These are phyloP conservation scores for Aurifilum marmelostoma DNA, from an alignment of 2,329 filamentous ascomycete genomes.

Conservation along the genomic window DNA sequence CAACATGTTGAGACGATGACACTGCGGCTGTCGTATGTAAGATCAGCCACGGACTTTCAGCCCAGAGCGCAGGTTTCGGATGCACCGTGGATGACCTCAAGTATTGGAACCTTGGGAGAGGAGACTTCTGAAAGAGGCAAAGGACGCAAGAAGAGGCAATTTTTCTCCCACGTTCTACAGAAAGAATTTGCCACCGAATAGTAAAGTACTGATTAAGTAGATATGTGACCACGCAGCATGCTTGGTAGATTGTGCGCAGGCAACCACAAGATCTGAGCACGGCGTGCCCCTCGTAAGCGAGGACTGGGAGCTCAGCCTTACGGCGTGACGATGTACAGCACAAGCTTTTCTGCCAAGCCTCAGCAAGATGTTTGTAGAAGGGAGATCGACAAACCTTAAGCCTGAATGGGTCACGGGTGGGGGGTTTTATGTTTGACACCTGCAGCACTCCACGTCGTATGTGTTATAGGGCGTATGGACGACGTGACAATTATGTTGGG, in stretches of 20 bases:
- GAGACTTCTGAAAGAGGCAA: not conserved
- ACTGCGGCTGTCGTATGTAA: not conserved
- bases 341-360: not conserved
- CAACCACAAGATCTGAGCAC: not conserved
- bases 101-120: not conserved
- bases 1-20: not conserved
- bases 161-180: not conserved
- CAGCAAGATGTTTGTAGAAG: not conserved
- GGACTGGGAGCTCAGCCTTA: not conserved
- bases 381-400: not conserved
- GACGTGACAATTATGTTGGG: not conserved
- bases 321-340: not conserved
- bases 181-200: not conserved
- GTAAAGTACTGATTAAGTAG: no score
- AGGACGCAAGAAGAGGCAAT: not conserved
- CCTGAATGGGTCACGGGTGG: not conserved
- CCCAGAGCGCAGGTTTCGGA: not conserved
- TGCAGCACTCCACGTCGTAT: not conserved
- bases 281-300: not conserved
- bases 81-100: not conserved
- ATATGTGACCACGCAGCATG: no score
- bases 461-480: not conserved
- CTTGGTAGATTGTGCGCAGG: not conserved
- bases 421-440: not conserved
- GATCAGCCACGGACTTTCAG: not conserved